Conservation (phyloP, 2,329 filamentous ascomycete genomes). For the Grosmannia serpens region DNA sequence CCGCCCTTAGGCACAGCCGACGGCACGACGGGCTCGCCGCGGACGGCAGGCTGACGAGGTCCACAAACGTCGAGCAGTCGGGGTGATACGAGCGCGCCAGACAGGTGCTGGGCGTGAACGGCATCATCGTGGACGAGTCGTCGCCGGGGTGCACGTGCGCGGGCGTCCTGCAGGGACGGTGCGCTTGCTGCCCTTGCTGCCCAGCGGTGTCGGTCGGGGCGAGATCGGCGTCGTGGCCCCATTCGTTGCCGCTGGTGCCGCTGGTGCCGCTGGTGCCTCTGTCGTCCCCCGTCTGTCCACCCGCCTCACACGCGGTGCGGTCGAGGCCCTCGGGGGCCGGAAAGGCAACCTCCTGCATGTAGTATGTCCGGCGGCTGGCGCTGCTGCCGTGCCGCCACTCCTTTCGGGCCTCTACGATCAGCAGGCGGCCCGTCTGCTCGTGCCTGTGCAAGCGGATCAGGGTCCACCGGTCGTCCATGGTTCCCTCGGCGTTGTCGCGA, state of each 20-base stretch:
- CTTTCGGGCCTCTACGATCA: conserved; percentile 55
- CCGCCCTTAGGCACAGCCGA: conserved; percentile 34
- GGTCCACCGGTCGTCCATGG: conserved; percentile 65
- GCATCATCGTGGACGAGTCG: conserved; percentile 24
- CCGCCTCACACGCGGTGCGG: too few species aligned
- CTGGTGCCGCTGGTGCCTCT: background rate
- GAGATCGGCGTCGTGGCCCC: background rate
- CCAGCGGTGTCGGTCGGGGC: background rate
- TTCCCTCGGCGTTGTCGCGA: conserved; percentile 55
- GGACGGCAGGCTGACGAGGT: conserved; percentile 42
- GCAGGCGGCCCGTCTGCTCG: conserved; percentile 43
- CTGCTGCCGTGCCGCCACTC: conserved; percentile 47
- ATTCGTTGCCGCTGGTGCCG: background rate
- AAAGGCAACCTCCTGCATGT: conserved; percentile 44
- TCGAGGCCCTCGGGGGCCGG: too few species aligned
- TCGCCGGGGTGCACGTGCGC: conserved; percentile 38
- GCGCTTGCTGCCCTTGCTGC: background rate
- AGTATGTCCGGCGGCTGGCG: conserved; percentile 53
- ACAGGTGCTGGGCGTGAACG: conserved; percentile 41
- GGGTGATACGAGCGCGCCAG: conserved; percentile 43
- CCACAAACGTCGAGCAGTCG: conserved; percentile 42
- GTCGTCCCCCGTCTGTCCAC: too few species aligned
- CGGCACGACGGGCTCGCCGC: conserved; percentile 23
- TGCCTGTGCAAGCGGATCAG: conserved; percentile 51
- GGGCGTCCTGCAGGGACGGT: conserved; percentile 12